Base-by-base conservation (phyloP, 108 stramenopile genomes). In the Asterionellopsis glacialis region DNA sequence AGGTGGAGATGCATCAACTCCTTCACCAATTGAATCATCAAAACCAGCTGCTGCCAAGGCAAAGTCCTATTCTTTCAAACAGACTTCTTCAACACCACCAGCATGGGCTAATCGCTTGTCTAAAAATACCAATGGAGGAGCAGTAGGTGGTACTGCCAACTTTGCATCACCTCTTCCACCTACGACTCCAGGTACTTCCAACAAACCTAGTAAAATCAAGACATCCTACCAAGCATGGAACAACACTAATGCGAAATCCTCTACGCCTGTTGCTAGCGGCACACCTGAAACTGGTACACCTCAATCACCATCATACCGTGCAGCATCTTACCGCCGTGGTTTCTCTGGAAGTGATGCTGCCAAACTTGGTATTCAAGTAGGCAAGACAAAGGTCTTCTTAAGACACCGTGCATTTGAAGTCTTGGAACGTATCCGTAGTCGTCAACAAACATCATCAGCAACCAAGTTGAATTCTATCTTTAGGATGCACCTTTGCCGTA, bases 311-410 rank as follows among this genome's bases (percentile, higher is more conserved):
- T 48, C 47, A 48, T 21, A 19, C 21, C 21, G 47, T 48, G 19
- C 47, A 19, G 21, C 21, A 19, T 48, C 21, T 1, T 21, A 48
- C 19, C 16, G 19, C 9, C 21, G 19, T 21, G 16, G 16, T 15
- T 42, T 16, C 15, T 22, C 26, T 56, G 25, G 67, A 55, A 24
- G 67, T 63, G 10, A 72, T 81, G 77, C 48, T 33, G 78, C 79
- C 47, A 77, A 77, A 47, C 71, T 87, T 12, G 88, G 86, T 38
- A 74, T 89, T 51, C 92, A 96, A 74, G 69, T 96, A 22, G 95
- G 95, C 9, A 88, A 85, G 65, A 88, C 88, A n/a, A 93, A 93
- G 59, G 85, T 95, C 0, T 95, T 95, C 62, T 70, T 95, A 13
- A 67, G 82, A 10, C 83, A 85, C 54, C 55, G 67, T 18, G 87